phyloP scores from a whole-genome alignment of 441 rosid genomes.

The Jatropha podagrica region DNA sequence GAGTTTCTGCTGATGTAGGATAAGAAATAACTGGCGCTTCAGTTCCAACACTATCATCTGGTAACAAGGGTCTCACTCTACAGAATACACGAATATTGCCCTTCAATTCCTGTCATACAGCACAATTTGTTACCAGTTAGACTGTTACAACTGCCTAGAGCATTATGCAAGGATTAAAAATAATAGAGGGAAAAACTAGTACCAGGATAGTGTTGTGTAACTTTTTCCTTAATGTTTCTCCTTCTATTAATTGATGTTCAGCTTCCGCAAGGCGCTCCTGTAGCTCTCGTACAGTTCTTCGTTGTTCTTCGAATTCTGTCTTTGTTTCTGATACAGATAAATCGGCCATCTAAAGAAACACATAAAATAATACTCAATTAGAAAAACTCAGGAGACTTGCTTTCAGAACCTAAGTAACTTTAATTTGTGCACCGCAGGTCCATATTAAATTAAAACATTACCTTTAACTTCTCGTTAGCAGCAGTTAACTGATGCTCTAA shows the following conservation, averaged over 20 bases:
- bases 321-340: slow-evolving; percentile 52
- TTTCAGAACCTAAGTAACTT: not conserved
- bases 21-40: slow-evolving; percentile 63
- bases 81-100: slow-evolving; percentile 97
- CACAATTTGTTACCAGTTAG: not conserved
- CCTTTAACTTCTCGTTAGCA: slow-evolving; percentile 88
- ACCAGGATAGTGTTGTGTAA: slow-evolving; percentile 96
- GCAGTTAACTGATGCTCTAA: slow-evolving; percentile 63
- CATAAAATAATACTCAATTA: not conserved
- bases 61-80: slow-evolving; percentile 85
- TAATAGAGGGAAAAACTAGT: slow-evolving; percentile 10
- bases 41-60: slow-evolving; percentile 67
- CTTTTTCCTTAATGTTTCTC: slow-evolving; percentile 79
- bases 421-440: not conserved
- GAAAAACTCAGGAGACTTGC: not conserved
- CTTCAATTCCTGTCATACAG: slow-evolving; percentile 72
- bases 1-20: slow-evolving; percentile 70
- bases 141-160: slow-evolving; percentile 7
- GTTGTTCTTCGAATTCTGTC: slow-evolving; percentile 61
- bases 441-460: slow-evolving; percentile 19
- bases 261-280: slow-evolving; percentile 64
- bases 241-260: slow-evolving; percentile 68
- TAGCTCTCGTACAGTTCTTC: slow-evolving; percentile 37
- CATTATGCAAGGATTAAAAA: not conserved
- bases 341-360: slow-evolving; percentile 52